Evolutionary conservation across 352 stramenopile genomes (phyloP).

Genomic region (Pythium diclinum): DNA sequence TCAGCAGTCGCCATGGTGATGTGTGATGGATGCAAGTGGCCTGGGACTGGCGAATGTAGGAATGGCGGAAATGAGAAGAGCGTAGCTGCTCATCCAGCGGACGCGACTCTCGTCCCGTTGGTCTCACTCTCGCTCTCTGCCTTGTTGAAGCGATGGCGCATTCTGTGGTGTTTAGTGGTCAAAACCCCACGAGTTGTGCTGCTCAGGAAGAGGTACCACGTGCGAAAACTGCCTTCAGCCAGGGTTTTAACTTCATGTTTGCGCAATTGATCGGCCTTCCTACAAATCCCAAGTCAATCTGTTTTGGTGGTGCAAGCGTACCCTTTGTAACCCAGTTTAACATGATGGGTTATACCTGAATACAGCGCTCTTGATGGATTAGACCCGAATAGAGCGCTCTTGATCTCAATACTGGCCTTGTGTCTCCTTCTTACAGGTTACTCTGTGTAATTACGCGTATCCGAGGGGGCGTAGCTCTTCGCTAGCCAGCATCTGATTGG

Average conservation of each 20-base stretch:
- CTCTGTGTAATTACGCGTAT: constrained; percentile 5
- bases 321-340: not conserved
- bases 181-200: not conserved
- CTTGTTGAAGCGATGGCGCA: constrained; percentile 20
- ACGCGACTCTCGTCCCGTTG: not conserved
- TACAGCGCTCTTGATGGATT: too few relatives aligned
- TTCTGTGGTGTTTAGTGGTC: constrained; percentile 3
- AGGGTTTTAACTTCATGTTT: constrained; percentile 13
- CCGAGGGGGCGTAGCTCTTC: not conserved
- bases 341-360: not conserved
- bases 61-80: not conserved
- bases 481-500: constrained; percentile 1
- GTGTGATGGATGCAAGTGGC: not conserved
- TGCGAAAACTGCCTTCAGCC: constrained; percentile 7
- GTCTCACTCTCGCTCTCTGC: not conserved
- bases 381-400: not conserved
- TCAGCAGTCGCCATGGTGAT: constrained; percentile 6
- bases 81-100: not conserved
- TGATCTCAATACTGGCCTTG: not conserved
- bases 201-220: constrained; percentile 3
- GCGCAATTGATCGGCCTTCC: constrained; percentile 11
- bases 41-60: not conserved
- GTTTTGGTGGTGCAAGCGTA: constrained; percentile 20
- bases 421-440: not conserved
- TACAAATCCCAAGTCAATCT: not conserved